Evolutionary conservation across 2,329 filamentous ascomycete genomes (phyloP), one percentile per base, ranked within the genome.

Genomic region (Stagonosporopsis vannaccii): DNA sequence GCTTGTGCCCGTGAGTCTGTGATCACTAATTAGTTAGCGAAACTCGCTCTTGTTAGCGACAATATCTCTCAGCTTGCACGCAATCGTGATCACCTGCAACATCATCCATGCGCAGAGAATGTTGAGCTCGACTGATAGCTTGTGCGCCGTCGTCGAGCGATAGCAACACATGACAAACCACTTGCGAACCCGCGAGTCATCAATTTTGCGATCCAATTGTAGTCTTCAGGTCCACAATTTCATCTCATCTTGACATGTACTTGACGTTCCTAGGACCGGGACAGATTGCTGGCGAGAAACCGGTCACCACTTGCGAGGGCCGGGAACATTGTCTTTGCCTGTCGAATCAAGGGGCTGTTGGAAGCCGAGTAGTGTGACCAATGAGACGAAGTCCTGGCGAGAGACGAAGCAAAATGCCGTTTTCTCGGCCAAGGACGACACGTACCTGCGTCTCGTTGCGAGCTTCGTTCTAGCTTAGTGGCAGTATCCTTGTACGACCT

Each of bases 381-480:
- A 49, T 48, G 15, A 25, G 15, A 40, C 3, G 17, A 20, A 37
- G 20, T 13, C 4, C 11, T 40, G n/a, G 9, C 11, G 17, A 35
- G 17, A n/a, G 17, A 36, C 36, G 19, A 39, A 23, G 28, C 30
- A 35, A 25, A 23, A 48, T 45, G 51, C 55, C 54, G 51, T 40
- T 25, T 33, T 56, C 40, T 57, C 47, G 46, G 52, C 49, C 43
- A 49, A 30, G 37, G 48, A n/a, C 32, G 40, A 39, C 49, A 60
- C 54, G 58, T 61, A 61, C 58, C 51, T 61, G 51, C 58, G 37
- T 56, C 54, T 56, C 32, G 37, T 40, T 49, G 30, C 49, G 35
- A 43, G 44, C 30, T 5, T 22, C 8, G 26, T 46, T 15, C 13
- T 11, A 4, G 22, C 6, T 30, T 50, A 46, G 41, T 30, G 28